Evolutionary conservation across 192 early-diverging fungal species (phyloP).

Genomic region (Geranomyces variabilis): DNA sequence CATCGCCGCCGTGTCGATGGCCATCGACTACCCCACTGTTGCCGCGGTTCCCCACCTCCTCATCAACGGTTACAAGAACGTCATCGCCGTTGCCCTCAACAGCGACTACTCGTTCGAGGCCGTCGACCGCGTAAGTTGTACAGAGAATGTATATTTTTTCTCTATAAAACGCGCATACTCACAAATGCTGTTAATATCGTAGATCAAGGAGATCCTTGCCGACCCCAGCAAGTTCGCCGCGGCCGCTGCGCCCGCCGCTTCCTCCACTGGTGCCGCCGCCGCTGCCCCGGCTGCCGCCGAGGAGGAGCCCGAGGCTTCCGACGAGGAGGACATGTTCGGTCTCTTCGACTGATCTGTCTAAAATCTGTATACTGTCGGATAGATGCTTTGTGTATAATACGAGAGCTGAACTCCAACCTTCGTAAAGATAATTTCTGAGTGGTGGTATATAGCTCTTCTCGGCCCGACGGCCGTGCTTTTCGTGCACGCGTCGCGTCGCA

Average conservation of each 20-base stretch:
- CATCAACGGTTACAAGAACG: conserved; percentile 98
- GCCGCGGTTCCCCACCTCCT: conserved; percentile 91
- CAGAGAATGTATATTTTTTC: conserved; percentile 4
- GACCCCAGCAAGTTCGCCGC: conserved; percentile 89
- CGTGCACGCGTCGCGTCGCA: too few relatives aligned
- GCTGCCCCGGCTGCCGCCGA: conserved; percentile 60
- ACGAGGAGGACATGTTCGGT: conserved; percentile 91
- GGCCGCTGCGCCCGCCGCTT: conserved; percentile 75
- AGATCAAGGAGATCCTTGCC: conserved; percentile 93
- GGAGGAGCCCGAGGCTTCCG: conserved; percentile 71
- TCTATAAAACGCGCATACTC: conserved; percentile 58
- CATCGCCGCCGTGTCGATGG: conserved; percentile 88
- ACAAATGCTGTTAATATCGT: conserved; percentile 61
- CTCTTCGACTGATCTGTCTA: conserved; percentile 24
- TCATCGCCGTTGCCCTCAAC: conserved; percentile 86
- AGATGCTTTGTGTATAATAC: too few relatives aligned
- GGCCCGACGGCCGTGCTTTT: too few relatives aligned
- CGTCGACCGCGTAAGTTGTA: conserved; percentile 69
- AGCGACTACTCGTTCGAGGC: conserved; percentile 88
- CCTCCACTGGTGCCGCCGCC: conserved; percentile 58
- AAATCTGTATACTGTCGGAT: too few relatives aligned
- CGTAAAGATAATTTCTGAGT: too few relatives aligned
- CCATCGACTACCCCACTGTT: conserved; percentile 57
- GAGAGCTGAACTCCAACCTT: too few relatives aligned
- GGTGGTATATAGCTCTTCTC: too few relatives aligned